Conservation (phyloP, 331 rosid species). For the Phaseolus coccineus region DNA sequence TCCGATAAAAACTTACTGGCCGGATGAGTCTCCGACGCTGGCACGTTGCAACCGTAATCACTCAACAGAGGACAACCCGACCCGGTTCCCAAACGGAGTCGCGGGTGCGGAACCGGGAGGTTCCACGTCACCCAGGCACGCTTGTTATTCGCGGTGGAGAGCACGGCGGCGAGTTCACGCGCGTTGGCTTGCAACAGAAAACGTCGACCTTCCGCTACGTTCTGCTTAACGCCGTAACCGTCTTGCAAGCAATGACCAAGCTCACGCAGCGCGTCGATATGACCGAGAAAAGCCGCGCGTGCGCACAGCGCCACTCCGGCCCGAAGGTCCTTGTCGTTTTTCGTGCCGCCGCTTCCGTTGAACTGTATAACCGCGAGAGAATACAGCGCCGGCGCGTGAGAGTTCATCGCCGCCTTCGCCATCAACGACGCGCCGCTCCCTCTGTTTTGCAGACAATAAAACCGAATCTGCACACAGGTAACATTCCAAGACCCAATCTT, state of each 20-base stretch:
- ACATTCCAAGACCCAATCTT: neutral
- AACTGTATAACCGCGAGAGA: constrained; percentile 87
- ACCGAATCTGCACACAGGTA: constrained; percentile 71
- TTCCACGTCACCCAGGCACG: constrained; percentile 61
- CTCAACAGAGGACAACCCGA: constrained; percentile 67
- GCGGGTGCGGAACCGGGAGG: constrained; percentile 37
- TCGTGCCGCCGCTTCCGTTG: constrained; percentile 90
- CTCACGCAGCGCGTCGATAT: constrained; percentile 86
- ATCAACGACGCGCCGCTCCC: constrained; percentile 79
- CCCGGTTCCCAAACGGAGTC: constrained; percentile 43
- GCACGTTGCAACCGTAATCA: constrained; percentile 83
- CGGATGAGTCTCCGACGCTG: constrained; percentile 79
- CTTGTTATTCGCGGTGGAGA: constrained; percentile 40
- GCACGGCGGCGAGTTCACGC: constrained; percentile 74
- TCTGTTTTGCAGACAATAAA: constrained; percentile 74
- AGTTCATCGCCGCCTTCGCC: constrained; percentile 87
- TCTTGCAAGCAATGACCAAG: constrained; percentile 93
- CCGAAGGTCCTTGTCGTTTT: constrained; percentile 77
- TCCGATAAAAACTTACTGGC: constrained; percentile 69
- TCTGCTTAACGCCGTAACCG: constrained; percentile 88
- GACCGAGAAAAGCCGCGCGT: constrained; percentile 86
- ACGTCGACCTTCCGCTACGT: constrained; percentile 75
- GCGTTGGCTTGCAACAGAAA: constrained; percentile 87
- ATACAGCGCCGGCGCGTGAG: constrained; percentile 85
- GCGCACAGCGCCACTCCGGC: constrained; percentile 91